Conservation (phyloP, 257 asterid genomes). For the Marsdenia floribunda region DNA sequence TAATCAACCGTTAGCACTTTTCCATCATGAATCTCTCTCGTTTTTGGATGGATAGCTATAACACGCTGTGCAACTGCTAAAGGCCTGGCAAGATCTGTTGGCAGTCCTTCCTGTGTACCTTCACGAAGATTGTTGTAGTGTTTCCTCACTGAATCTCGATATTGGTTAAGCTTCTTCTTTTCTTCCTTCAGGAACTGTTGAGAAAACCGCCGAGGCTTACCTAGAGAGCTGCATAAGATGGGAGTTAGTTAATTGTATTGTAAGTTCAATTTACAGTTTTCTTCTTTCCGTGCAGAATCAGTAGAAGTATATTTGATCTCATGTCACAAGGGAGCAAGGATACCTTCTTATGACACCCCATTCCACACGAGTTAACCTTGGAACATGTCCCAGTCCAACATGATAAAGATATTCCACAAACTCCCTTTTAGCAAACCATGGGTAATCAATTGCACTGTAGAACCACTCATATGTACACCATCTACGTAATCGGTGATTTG, state of each 20-base stretch:
- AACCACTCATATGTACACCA: constrained; percentile 95
- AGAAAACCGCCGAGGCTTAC: constrained; percentile 90
- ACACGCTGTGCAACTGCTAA: constrained; percentile 95
- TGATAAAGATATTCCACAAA: constrained; percentile 81
- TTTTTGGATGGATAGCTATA: constrained; percentile 89
- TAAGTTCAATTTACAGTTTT: background rate
- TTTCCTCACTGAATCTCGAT: constrained; percentile 81
- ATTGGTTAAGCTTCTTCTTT: constrained; percentile 81
- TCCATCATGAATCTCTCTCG: constrained; percentile 87
- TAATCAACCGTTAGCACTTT: constrained; percentile 86
- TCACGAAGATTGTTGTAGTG: constrained; percentile 84
- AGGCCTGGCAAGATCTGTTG: constrained; percentile 88
- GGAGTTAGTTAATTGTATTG: background rate
- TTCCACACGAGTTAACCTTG: constrained; percentile 82
- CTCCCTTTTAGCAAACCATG: constrained; percentile 89
- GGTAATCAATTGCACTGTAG: constrained; percentile 87
- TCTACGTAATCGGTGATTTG: constrained; percentile 56
- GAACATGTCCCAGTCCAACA: constrained; percentile 86
- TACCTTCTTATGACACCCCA: constrained; percentile 97
- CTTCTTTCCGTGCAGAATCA: background rate
- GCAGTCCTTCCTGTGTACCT: constrained; percentile 80
- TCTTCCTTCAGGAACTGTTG: constrained; percentile 92
- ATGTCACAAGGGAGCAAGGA: constrained; percentile 6
- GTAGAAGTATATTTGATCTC: background rate
- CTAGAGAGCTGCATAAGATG: constrained; percentile 65